Conservation (phyloP, 257 asterid species). For the Solanum peruvianum region DNA sequence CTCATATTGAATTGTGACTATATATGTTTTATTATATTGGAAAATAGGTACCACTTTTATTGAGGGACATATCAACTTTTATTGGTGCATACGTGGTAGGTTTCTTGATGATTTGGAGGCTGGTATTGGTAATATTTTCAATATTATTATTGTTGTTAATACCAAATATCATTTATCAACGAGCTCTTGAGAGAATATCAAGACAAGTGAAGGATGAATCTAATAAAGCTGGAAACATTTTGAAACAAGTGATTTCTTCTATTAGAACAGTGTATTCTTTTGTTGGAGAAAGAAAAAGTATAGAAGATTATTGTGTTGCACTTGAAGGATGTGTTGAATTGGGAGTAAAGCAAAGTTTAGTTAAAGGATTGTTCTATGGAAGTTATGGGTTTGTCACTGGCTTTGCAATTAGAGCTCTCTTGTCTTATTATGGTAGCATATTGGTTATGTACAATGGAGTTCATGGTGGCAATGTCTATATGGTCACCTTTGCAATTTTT, state of each 20-base stretch:
- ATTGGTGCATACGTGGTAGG: not conserved
- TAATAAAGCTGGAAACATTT: not conserved
- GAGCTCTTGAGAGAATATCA: not conserved
- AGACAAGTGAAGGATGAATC: not conserved
- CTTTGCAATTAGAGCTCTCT: not conserved
- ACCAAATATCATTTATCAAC: not conserved
- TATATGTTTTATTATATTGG: not conserved
- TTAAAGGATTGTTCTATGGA: not conserved
- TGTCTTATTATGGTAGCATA: not conserved
- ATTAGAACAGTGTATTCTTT: not conserved
- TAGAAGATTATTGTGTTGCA: not conserved
- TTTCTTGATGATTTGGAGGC: not conserved
- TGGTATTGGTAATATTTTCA: not conserved
- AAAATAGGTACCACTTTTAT: not conserved
- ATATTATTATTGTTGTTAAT: not conserved
- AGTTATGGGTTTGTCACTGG: not conserved
- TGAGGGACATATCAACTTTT: not conserved
- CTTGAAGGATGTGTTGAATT: not conserved
- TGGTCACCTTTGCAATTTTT: not conserved
- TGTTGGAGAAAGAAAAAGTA: not conserved
- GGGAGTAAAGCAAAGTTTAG: not conserved
- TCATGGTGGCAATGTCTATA: not conserved
- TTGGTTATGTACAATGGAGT: not conserved
- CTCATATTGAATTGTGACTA: not conserved
- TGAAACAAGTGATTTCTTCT: not conserved